phyloP scores from a whole-genome alignment of 2,329 filamentous ascomycete genomes.

The Trichoderma hamatum region DNA sequence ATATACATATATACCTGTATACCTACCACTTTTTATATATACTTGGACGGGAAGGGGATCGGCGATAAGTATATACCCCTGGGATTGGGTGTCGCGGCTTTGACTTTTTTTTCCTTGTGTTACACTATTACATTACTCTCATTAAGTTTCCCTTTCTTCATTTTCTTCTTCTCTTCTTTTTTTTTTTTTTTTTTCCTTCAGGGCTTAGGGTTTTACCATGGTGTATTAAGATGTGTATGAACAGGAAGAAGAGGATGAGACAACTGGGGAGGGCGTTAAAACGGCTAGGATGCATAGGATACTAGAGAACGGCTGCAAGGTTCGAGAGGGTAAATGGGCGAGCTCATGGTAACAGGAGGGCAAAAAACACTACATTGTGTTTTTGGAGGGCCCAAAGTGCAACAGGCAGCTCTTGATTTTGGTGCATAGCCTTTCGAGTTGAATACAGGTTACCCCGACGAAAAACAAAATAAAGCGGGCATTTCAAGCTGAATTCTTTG shows the following conservation, averaged over 20 bases:
- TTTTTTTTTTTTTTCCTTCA: slow-evolving; percentile 12
- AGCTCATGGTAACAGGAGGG: neutral
- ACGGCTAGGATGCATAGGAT: slow-evolving; percentile 10
- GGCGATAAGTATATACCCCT: slow-evolving; percentile 27
- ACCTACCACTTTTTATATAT: slow-evolving; percentile 27
- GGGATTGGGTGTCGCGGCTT: slow-evolving; percentile 22
- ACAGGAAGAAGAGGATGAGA: slow-evolving; percentile 18
- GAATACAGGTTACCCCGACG: slow-evolving; percentile 26
- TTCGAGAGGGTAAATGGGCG: slow-evolving; percentile 17
- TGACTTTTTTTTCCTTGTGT: slow-evolving; percentile 17
- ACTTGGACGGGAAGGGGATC: slow-evolving; percentile 18
- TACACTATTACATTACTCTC: slow-evolving; percentile 12
- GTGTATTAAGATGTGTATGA: slow-evolving; percentile 25
- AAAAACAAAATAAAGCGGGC: slow-evolving; percentile 10
- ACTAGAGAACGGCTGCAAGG: slow-evolving; percentile 24
- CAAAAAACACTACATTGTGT: slow-evolving; percentile 3
- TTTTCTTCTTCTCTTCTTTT: neutral
- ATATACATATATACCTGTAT: slow-evolving; percentile 26
- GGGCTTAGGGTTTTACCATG: slow-evolving; percentile 12
- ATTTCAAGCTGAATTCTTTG: slow-evolving; percentile 10
- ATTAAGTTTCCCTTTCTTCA: slow-evolving; percentile 21
- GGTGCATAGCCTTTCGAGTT: slow-evolving; percentile 20
- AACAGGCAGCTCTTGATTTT: slow-evolving; percentile 11
- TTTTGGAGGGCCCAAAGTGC: neutral
- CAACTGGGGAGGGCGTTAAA: slow-evolving; percentile 14